Percentiles rank a stretch among this genome's conserved stretches.
Evolutionary conservation across 2,329 filamentous ascomycete genomes (phyloP).

Genomic region (Knufia petricola): DNA sequence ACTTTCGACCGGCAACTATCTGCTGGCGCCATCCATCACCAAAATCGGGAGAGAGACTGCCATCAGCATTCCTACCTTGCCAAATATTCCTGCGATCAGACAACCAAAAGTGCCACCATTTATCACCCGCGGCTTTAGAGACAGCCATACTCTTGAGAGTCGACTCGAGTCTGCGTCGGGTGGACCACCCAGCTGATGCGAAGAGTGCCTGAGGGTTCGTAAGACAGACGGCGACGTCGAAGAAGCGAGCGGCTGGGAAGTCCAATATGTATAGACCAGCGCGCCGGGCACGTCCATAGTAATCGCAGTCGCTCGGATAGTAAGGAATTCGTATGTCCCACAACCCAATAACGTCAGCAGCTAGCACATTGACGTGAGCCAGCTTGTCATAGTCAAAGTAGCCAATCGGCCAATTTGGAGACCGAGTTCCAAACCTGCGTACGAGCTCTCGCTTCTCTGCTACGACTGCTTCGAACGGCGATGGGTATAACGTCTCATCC

Average conservation of each 20-base stretch:
- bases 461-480: slow-evolving; percentile 26
- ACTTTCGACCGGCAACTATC: too few relatives aligned
- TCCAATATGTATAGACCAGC: slow-evolving; percentile 35
- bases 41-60: too few relatives aligned
- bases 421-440: neutral
- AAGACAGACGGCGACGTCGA: slow-evolving; percentile 1
- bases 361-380: slow-evolving; percentile 46
- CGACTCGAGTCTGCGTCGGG: too few relatives aligned
- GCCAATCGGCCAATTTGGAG: slow-evolving; percentile 40
- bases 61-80: too few relatives aligned
- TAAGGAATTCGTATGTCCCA: slow-evolving; percentile 52
- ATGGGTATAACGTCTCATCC: slow-evolving; percentile 23
- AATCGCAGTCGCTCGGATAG: slow-evolving; percentile 50
- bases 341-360: slow-evolving; percentile 43
- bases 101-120: too few relatives aligned
- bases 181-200: neutral
- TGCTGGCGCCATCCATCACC: too few relatives aligned
- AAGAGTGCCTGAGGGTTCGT: neutral
- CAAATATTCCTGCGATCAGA: too few relatives aligned
- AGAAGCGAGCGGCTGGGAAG: slow-evolving; percentile 3
- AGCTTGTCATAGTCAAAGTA: slow-evolving; percentile 53
- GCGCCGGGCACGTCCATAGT: slow-evolving; percentile 43
- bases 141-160: too few relatives aligned
- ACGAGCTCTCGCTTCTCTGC: slow-evolving; percentile 19
- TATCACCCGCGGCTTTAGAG: too few relatives aligned